Evolutionary conservation across 2,329 filamentous ascomycete species (phyloP).

Genomic region (Fusarium oxysporum): DNA sequence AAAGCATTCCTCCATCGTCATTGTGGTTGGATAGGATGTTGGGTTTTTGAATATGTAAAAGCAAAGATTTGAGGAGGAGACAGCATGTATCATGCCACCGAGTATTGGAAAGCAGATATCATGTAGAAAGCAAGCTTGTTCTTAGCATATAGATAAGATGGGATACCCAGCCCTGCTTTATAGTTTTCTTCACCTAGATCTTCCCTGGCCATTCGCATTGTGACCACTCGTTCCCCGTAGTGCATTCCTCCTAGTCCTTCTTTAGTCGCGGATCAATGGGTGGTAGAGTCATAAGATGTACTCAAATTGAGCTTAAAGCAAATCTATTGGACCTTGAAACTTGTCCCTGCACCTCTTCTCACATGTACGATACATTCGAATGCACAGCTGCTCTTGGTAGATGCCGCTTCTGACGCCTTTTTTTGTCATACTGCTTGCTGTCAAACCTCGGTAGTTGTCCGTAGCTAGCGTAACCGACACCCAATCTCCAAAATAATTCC

Average conservation of each 20-base stretch:
- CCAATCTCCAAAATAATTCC: slow-evolving; percentile 28
- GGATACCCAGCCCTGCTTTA: slow-evolving; percentile 45
- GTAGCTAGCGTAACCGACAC: slow-evolving; percentile 29
- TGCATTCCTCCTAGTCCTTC: slow-evolving; percentile 27
- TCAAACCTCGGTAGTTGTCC: slow-evolving; percentile 40
- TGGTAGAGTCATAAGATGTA: slow-evolving; percentile 41
- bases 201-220: slow-evolving; percentile 5
- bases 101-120: slow-evolving; percentile 31
- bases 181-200: slow-evolving; percentile 38
- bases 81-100: slow-evolving; percentile 22
- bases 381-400: slow-evolving; percentile 17
- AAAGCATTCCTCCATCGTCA: slow-evolving; percentile 37
- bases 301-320: slow-evolving; percentile 36
- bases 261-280: slow-evolving; percentile 30
- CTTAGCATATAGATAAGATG: slow-evolving; percentile 44
- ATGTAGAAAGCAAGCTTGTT: slow-evolving; percentile 44
- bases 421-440: slow-evolving; percentile 31
- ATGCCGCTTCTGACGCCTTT: slow-evolving; percentile 41
- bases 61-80: slow-evolving; percentile 32
- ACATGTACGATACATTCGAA: slow-evolving; percentile 40
- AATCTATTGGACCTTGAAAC: slow-evolving; percentile 41
- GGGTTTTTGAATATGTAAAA: slow-evolving; percentile 39
- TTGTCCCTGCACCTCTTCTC: slow-evolving; percentile 33
- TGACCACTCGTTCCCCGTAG: slow-evolving; percentile 25
- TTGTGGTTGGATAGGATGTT: slow-evolving; percentile 30